phyloP scores from a whole-genome alignment of 1,284 basidiomycete genomes.

The Austroboletus sp. region DNA sequence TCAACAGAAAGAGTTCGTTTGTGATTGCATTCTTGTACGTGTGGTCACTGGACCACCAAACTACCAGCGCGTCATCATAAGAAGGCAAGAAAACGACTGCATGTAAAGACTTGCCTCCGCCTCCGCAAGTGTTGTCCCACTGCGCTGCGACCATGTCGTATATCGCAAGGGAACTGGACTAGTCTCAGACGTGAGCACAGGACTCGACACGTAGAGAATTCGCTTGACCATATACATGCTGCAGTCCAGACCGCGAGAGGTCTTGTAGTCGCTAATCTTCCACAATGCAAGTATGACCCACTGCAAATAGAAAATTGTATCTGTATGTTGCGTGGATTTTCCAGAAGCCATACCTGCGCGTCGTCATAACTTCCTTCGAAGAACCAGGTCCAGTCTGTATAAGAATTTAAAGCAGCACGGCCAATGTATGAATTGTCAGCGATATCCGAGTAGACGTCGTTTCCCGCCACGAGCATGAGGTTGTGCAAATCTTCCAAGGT shows the following conservation, averaged over 20 bases:
- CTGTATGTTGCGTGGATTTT: not conserved
- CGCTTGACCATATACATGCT: constrained; percentile 36
- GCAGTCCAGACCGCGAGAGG: constrained; percentile 31
- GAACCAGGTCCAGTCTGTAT: constrained; percentile 39
- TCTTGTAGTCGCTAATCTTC: constrained; percentile 51
- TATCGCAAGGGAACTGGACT: constrained; percentile 38
- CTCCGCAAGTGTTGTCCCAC: constrained; percentile 38
- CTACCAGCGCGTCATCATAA: constrained; percentile 22
- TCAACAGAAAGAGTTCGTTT: constrained; percentile 48
- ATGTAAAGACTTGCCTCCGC: constrained; percentile 14
- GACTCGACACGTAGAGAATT: not conserved
- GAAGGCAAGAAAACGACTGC: constrained; percentile 28
- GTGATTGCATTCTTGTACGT: constrained; percentile 56
- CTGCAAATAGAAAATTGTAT: constrained; percentile 22
- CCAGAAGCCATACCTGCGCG: constrained; percentile 36
- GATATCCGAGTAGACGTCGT: constrained; percentile 35
- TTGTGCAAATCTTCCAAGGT: constrained; percentile 51
- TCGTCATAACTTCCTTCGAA: constrained; percentile 46
- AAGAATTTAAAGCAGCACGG: constrained; percentile 33
- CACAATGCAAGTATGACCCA: constrained; percentile 49
- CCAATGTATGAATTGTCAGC: constrained; percentile 43
- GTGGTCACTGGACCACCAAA: constrained; percentile 52
- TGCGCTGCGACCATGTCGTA: constrained; percentile 45
- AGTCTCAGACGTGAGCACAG: constrained; percentile 19
- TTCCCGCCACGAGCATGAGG: constrained; percentile 42